Conservation (phyloP, 345 rosid genomes). For the Eucalyptus tenuipes region DNA sequence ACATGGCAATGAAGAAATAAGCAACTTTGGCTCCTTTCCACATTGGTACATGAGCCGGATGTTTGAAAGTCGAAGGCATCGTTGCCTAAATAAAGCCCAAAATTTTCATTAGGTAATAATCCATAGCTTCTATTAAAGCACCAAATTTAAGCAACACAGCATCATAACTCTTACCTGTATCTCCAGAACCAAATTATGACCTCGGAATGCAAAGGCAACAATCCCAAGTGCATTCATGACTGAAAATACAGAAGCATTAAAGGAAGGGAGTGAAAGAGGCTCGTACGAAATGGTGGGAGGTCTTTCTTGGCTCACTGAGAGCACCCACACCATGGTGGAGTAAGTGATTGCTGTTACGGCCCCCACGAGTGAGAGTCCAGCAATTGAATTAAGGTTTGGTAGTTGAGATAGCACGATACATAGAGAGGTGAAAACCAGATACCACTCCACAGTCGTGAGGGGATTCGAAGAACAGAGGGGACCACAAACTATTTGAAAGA, state of each 20-base stretch:
- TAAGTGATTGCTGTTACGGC: constrained; percentile 91
- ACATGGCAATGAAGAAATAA: constrained; percentile 77
- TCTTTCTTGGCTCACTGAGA: constrained; percentile 85
- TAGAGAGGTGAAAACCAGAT: constrained; percentile 83
- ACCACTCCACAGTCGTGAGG: constrained; percentile 92
- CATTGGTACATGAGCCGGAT: constrained; percentile 97
- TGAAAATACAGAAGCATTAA: constrained; percentile 48
- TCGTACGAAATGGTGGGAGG: constrained; percentile 72
- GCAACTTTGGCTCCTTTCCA: constrained; percentile 99
- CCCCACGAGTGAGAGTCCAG: constrained; percentile 89
- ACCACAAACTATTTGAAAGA: constrained; percentile 88
- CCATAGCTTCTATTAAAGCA: not conserved
- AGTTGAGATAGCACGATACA: constrained; percentile 96
- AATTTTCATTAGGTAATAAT: not conserved
- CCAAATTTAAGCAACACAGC: not conserved
- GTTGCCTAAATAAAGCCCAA: constrained; percentile 45
- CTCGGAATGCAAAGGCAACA: constrained; percentile 87
- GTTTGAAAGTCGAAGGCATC: constrained; percentile 97
- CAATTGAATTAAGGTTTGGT: constrained; percentile 94
- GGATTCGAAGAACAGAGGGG: constrained; percentile 85
- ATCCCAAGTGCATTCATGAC: constrained; percentile 93
- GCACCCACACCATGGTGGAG: constrained; percentile 94
- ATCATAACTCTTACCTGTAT: constrained; percentile 50
- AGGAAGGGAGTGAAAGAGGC: constrained; percentile 56
- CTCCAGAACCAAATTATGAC: constrained; percentile 82